Base-by-base conservation (phyloP, 306 rosid species). In the Rosa multiflora region DNA sequence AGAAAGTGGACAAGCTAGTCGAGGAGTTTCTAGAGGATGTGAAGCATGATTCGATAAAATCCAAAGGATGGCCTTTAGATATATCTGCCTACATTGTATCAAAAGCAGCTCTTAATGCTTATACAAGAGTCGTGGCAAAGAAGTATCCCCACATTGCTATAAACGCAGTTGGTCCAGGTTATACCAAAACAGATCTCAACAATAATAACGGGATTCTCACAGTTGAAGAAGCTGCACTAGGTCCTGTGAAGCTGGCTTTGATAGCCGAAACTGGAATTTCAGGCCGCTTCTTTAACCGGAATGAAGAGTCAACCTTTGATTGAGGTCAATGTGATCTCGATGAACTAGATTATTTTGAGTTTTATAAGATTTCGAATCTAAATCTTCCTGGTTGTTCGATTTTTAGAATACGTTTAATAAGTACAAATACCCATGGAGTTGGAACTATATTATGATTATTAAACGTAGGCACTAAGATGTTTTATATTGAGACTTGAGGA, bases 161-260 rank as follows among this genome's bases (percentile, higher is more conserved):
- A 0, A 89, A 87, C 49, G 43, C 77, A 66, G 86, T 83, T 37
- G 40, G 87, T 10, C 91, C 93, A 47, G 86, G 89, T 23, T 84
- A 35, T 14, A 70, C 74, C 21, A 26, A 10, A 10, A 70, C 74
- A 12, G 74, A 70, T n/a, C 1, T 23, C 10, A 70, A 47, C 58
- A 0, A 3, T 6, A 11, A 70, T 46, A 26, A 58, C 4, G 74
- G 58, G 18, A 2, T 47, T 20, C 56, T 46, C 20, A 70, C 74
- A 14, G 13, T 26, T 46, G 42, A 70, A 47, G 74, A 70, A 70
- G 74, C 21, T 13, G 74, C 58, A 12, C 15, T 13, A 47, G 74
- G 58, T 47, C 58, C 74, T 0, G 13, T 70, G 39, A 26, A 46
- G 74, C 40, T 26, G 20, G 74, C 74, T 13, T 26, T 26, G 74